These are phyloP conservation scores for Phytophthora citricola DNA, from an alignment of 352 stramenopile genomes.

Conservation along the genomic window DNA sequence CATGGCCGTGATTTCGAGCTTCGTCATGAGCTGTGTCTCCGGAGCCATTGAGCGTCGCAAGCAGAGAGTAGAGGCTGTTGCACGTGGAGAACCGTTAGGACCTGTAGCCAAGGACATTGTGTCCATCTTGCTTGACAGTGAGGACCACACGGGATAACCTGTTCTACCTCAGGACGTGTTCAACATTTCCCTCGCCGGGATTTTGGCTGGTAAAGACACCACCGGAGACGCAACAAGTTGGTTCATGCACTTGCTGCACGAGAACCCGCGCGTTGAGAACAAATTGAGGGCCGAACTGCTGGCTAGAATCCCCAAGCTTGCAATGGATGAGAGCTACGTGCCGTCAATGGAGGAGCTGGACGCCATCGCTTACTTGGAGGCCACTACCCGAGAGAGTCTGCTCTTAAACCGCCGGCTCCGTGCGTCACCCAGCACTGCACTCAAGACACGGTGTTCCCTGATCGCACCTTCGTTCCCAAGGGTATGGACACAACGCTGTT, in stretches of 20 bases:
- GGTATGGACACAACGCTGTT: constrained; percentile 46
- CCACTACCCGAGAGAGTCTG: constrained; percentile 54
- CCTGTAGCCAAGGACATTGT: constrained; percentile 44
- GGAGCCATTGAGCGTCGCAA: constrained; percentile 30
- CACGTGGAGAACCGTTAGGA: constrained; percentile 20
- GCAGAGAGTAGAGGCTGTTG: constrained; percentile 15
- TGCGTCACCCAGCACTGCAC: constrained; percentile 45
- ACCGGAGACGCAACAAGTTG: constrained; percentile 55
- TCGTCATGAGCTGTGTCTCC: constrained; percentile 38
- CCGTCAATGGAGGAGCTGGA: constrained; percentile 44
- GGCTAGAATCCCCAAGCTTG: constrained; percentile 34
- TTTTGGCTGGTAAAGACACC: constrained; percentile 76
- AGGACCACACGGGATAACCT: constrained; percentile 23
- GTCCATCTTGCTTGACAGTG: constrained; percentile 43
- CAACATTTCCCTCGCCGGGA: constrained; percentile 69
- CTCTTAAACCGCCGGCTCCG: constrained; percentile 53
- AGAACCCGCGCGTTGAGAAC: constrained; percentile 55
- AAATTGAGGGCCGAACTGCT: constrained; percentile 40
- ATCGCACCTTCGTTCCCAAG: constrained; percentile 52
- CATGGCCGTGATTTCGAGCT: constrained; percentile 38
- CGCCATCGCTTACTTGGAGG: constrained; percentile 42
- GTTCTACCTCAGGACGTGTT: constrained; percentile 49
- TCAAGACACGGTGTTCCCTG: constrained; percentile 53
- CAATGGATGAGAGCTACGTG: constrained; percentile 28
- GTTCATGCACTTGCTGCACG: constrained; percentile 63